phyloP scores from a whole-genome alignment of 1,284 basidiomycete genomes.

The Tylopilus microsporus region DNA sequence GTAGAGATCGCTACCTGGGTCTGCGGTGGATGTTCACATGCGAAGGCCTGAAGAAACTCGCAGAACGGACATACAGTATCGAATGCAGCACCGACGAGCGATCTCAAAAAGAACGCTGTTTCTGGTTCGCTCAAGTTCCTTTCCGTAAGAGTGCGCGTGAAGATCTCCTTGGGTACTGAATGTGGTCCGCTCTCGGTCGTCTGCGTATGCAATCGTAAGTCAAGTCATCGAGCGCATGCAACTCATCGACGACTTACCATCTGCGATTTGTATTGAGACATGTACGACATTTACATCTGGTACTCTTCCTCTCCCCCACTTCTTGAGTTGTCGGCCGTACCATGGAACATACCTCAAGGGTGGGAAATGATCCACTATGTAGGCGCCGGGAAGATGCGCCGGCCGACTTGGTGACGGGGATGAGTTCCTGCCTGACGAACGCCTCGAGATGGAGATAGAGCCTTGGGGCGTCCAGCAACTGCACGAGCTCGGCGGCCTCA shows the following conservation, averaged over 20 bases:
- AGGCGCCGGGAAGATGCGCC: constrained; percentile 47
- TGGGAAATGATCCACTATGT: constrained; percentile 56
- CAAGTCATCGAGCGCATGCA: background rate
- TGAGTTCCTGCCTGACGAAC: constrained; percentile 53
- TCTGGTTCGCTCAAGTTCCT: constrained; percentile 51
- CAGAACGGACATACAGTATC: constrained; percentile 42
- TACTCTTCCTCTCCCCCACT: constrained; percentile 54
- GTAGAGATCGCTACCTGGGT: constrained; percentile 59
- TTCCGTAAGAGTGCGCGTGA: constrained; percentile 44
- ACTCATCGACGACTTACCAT: constrained; percentile 8
- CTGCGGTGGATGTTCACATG: constrained; percentile 15
- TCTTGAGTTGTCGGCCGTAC: constrained; percentile 50
- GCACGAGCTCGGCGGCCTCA: constrained; percentile 40
- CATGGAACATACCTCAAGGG: constrained; percentile 54
- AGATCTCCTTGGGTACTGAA: constrained; percentile 48
- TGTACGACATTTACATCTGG: constrained; percentile 16
- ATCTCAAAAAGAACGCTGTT: constrained; percentile 56
- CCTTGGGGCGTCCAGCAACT: constrained; percentile 37
- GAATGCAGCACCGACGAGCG: constrained; percentile 61
- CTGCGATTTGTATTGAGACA: constrained; percentile 16
- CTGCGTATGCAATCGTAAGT: background rate
- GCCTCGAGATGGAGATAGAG: constrained; percentile 47
- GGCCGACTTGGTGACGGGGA: constrained; percentile 33
- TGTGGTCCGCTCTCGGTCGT: constrained; percentile 11
- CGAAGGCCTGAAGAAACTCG: background rate